phyloP scores from a whole-genome alignment of 768 basidiomycete genomes.

The Ephemerocybe angulata region DNA sequence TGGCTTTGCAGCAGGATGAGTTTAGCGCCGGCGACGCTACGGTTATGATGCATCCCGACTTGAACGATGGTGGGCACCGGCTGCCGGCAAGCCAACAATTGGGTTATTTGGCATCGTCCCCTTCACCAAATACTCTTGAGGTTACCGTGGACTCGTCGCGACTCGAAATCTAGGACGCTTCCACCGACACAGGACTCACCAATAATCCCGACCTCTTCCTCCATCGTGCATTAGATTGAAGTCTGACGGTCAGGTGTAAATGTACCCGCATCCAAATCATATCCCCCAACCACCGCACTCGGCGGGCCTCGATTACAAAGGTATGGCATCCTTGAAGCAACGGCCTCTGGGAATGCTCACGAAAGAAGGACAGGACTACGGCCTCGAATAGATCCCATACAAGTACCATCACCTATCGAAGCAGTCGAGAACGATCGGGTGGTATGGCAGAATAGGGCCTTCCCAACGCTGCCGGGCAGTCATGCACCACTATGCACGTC shows the following conservation, averaged over 20 bases:
- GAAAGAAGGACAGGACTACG: slow-evolving; percentile 54
- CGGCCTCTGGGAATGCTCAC: slow-evolving; percentile 2
- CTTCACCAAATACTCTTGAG: too few relatives aligned
- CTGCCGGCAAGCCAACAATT: too few relatives aligned
- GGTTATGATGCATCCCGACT: too few relatives aligned
- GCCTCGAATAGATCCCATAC: slow-evolving; percentile 78
- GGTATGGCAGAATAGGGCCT: slow-evolving; percentile 70
- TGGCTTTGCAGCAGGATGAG: too few relatives aligned
- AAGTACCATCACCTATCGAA: slow-evolving; percentile 89
- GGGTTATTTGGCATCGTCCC: too few relatives aligned
- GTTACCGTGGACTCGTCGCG: too few relatives aligned
- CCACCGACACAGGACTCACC: not conserved
- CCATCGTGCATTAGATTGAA: not conserved
- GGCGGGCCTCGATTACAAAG: slow-evolving; percentile 52
- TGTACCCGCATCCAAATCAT: slow-evolving; percentile 46
- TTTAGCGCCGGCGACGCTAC: too few relatives aligned
- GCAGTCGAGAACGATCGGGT: slow-evolving; percentile 75
- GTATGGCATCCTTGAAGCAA: slow-evolving; percentile 22
- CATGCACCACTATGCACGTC: slow-evolving; percentile 84
- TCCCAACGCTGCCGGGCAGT: slow-evolving; percentile 50
- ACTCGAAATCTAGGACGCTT: too few relatives aligned
- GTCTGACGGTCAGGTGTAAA: slow-evolving; percentile 20
- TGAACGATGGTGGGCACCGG: too few relatives aligned
- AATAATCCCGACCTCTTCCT: not conserved
- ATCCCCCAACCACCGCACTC: slow-evolving; percentile 72